Conservation (phyloP, 2,329 filamentous ascomycete genomes). For the Pyricularia grisea region DNA sequence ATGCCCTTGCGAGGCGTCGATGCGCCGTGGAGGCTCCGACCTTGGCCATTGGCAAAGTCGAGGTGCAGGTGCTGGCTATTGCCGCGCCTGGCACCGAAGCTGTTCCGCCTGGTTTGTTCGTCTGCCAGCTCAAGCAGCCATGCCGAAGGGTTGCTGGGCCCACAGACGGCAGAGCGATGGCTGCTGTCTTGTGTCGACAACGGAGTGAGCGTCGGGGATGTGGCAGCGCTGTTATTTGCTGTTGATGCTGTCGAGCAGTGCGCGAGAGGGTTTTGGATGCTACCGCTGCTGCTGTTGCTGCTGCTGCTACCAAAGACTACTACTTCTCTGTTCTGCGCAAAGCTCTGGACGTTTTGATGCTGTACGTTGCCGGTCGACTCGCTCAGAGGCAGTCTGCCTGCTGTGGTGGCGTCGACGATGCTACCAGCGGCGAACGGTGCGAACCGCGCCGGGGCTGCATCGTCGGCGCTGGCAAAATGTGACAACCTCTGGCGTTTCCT, state of each 20-base stretch:
- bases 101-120: not conserved
- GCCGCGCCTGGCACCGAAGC: slow-evolving; percentile 31
- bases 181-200: not conserved
- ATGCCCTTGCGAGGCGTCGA: not conserved
- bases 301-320: not conserved
- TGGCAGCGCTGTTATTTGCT: not conserved
- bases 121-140: not conserved
- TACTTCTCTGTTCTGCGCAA: not conserved
- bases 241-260: not conserved
- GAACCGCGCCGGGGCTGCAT: not conserved
- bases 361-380: slow-evolving; percentile 46
- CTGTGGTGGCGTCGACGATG: not conserved
- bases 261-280: not conserved
- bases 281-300: too few species aligned
- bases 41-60: not conserved
- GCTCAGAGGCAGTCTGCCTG: slow-evolving; percentile 33
- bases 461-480: not conserved
- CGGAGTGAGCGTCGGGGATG: not conserved
- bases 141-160: not conserved
- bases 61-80: slow-evolving; percentile 19
- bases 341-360: slow-evolving; percentile 16
- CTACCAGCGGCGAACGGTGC: not conserved
- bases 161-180: not conserved
- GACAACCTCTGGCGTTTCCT: not conserved
- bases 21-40: not conserved